These are phyloP conservation scores for Aspergillus hancockii DNA, from an alignment of 495 filamentous ascomycete genomes.

Conservation along the genomic window DNA sequence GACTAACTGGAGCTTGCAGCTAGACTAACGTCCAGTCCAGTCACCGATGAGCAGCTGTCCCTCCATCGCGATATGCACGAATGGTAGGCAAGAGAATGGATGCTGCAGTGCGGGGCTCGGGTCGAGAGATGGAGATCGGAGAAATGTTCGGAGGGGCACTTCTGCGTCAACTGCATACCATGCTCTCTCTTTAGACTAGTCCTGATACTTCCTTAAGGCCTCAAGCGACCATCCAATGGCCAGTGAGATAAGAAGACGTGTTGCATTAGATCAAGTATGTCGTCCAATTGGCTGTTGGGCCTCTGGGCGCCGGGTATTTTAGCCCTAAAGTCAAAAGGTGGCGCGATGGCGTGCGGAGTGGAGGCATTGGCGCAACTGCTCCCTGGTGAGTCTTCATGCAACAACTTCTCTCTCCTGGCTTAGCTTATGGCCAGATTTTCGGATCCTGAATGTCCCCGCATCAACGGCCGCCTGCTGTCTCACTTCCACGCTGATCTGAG, in stretches of 20 bases:
- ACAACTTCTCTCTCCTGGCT: neutral
- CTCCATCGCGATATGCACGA: neutral
- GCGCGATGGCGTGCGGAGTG: constrained; percentile 13
- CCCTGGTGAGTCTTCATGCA: neutral
- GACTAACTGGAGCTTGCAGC: neutral
- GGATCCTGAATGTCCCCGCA: neutral
- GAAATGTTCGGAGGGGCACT: constrained; percentile 26
- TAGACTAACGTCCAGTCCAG: neutral
- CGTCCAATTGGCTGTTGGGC: constrained; percentile 2
- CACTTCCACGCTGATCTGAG: too few relatives aligned
- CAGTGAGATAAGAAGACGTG: neutral
- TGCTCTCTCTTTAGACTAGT: neutral
- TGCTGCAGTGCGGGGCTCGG: neutral
- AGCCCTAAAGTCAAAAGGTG: neutral
- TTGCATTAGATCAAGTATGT: neutral
- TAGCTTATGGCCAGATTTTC: neutral
- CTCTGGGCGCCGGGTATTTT: neutral
- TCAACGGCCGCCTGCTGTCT: neutral
- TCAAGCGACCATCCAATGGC: neutral
- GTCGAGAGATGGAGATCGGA: constrained; percentile 11
- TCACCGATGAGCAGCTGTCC: neutral
- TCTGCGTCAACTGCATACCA: neutral
- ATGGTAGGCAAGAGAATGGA: neutral
- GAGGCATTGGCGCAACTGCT: constrained; percentile 9
- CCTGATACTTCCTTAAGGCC: neutral